Conservation (phyloP, 345 rosid species). For the Geranium brycei region DNA sequence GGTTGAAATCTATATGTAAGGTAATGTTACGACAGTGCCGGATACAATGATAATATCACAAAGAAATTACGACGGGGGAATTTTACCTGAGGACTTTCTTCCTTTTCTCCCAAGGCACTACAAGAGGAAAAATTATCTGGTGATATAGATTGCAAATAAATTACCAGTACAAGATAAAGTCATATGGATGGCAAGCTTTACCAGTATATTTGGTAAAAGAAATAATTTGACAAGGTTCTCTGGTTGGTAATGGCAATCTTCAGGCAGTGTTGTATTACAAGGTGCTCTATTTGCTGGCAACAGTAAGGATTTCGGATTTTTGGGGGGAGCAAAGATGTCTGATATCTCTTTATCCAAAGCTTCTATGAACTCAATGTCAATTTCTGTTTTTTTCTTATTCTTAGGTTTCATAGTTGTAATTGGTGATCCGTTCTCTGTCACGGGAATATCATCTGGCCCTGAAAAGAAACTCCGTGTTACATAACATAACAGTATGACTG, state of each 20-base stretch:
- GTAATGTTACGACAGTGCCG: not conserved
- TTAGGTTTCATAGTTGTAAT: constrained; percentile 43
- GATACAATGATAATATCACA: too few relatives aligned
- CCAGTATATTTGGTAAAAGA: constrained; percentile 71
- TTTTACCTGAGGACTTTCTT: constrained; percentile 50
- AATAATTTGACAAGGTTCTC: constrained; percentile 79
- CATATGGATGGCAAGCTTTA: constrained; percentile 19
- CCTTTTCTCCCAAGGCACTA: constrained; percentile 77
- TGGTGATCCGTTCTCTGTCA: constrained; percentile 32
- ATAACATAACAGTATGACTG: constrained; percentile 3
- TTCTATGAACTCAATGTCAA: constrained; percentile 63
- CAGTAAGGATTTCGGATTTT: constrained; percentile 59
- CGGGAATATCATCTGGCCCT: constrained; percentile 38
- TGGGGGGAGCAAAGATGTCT: constrained; percentile 67
- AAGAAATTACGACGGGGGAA: too few relatives aligned
- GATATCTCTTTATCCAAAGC: constrained; percentile 54
- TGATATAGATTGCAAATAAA: constrained; percentile 1
- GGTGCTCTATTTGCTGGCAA: constrained; percentile 60
- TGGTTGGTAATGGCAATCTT: constrained; percentile 96
- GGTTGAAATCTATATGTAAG: not conserved
- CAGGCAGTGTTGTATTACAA: constrained; percentile 63
- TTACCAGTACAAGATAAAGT: constrained; percentile 1
- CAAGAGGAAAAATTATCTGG: constrained; percentile 12
- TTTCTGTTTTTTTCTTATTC: constrained; percentile 52
- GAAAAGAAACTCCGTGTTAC: constrained; percentile 11